phyloP scores from a whole-genome alignment of 768 basidiomycete species.

The Mycena polygramma region DNA sequence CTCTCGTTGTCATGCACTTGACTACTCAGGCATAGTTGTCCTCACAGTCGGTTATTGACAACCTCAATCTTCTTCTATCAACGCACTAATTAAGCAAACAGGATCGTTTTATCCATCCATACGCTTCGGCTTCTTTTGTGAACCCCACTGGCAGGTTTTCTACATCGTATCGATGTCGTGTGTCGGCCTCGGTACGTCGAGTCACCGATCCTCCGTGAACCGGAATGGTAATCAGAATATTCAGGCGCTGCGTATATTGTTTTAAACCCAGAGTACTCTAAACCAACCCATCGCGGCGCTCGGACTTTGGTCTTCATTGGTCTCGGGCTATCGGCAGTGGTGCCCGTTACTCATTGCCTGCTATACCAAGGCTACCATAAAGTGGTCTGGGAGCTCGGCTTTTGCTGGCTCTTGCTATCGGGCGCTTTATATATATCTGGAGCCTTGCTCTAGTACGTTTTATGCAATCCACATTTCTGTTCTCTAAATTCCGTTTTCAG shows the following conservation, averaged over 20 bases:
- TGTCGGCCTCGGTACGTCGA: constrained; percentile 69
- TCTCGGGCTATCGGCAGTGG: constrained; percentile 76
- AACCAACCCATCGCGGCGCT: constrained; percentile 79
- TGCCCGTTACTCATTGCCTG: constrained; percentile 79
- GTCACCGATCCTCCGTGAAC: constrained; percentile 34
- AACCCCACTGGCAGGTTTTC: constrained; percentile 62
- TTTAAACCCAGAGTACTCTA: constrained; percentile 81
- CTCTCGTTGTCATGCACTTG: constrained; percentile 71
- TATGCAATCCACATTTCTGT: constrained; percentile 27
- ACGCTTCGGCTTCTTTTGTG: constrained; percentile 84
- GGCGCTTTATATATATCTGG: constrained; percentile 85
- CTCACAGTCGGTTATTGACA: constrained; percentile 30
- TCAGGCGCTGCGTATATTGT: constrained; percentile 81
- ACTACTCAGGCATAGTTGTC: constrained; percentile 84
- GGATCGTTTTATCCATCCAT: constrained; percentile 85
- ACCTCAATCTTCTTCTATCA: neutral
- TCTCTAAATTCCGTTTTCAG: constrained; percentile 56
- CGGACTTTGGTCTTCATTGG: constrained; percentile 85
- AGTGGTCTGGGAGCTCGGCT: constrained; percentile 73
- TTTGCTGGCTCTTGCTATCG: constrained; percentile 76
- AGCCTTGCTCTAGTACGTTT: constrained; percentile 84
- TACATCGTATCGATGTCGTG: constrained; percentile 67
- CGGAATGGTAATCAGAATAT: constrained; percentile 23
- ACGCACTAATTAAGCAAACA: constrained; percentile 57
- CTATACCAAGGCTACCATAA: constrained; percentile 68